Evolutionary conservation across 495 filamentous ascomycete species (phyloP).

Genomic region (Aspergillus bertholletiae): DNA sequence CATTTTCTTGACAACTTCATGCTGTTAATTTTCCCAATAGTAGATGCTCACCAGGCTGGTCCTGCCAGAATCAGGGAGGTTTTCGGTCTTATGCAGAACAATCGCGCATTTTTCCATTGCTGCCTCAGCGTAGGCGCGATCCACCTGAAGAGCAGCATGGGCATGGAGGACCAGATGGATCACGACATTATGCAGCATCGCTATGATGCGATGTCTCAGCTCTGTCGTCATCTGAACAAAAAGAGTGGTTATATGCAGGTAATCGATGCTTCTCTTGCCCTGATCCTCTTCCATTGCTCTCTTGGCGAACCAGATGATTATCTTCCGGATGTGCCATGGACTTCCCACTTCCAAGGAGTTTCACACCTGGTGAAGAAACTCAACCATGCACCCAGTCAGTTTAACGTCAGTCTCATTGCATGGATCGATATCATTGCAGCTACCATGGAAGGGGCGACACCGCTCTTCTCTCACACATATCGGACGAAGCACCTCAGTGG

Average conservation of each 20-base stretch:
- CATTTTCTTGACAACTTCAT: conserved; percentile 89
- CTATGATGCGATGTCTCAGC: conserved; percentile 76
- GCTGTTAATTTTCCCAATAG: conserved; percentile 80
- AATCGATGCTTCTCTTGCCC: conserved; percentile 86
- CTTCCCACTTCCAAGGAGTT: conserved; percentile 87
- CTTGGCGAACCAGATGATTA: conserved; percentile 78
- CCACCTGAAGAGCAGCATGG: conserved; percentile 74
- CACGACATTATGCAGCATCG: conserved; percentile 89
- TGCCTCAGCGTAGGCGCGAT: conserved; percentile 90
- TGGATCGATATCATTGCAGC: conserved; percentile 98
- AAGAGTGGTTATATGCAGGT: conserved; percentile 78
- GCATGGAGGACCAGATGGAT: conserved; percentile 71
- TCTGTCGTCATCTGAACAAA: conserved; percentile 70
- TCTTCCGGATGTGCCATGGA: conserved; percentile 92
- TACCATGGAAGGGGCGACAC: conserved; percentile 82
- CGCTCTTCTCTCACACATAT: conserved; percentile 84
- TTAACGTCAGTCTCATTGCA: conserved; percentile 86
- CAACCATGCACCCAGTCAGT: conserved; percentile 43
- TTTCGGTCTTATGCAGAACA: conserved; percentile 74
- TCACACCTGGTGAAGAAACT: conserved; percentile 76
- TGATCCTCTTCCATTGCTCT: conserved; percentile 94
- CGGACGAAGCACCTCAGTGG: conserved; percentile 76
- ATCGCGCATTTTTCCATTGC: conserved; percentile 88
- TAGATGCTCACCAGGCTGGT: conserved; percentile 77
- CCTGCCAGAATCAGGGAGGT: conserved; percentile 70